phyloP scores from a whole-genome alignment of 495 filamentous ascomycete species.

The Zalerion maritima region DNA sequence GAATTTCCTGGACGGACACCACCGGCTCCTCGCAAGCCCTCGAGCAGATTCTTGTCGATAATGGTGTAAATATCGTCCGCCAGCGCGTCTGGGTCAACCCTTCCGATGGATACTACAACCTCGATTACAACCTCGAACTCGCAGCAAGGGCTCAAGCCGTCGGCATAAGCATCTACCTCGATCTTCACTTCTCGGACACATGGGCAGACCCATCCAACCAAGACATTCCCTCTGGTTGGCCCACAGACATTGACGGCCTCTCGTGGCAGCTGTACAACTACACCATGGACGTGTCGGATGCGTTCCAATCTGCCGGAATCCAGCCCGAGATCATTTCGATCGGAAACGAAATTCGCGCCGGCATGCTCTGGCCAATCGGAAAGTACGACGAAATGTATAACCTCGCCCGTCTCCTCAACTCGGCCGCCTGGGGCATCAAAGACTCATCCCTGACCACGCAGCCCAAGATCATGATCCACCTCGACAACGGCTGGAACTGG shows the following conservation, averaged over 20 bases:
- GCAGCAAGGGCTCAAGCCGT: slow-evolving; percentile 48
- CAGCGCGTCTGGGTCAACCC: slow-evolving; percentile 65
- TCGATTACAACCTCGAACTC: slow-evolving; percentile 54
- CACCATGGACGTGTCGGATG: slow-evolving; percentile 44
- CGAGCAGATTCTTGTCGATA: slow-evolving; percentile 46
- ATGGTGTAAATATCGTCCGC: slow-evolving; percentile 55
- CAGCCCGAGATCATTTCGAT: slow-evolving; percentile 49
- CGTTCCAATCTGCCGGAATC: slow-evolving; percentile 38
- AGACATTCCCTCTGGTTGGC: slow-evolving; percentile 46
- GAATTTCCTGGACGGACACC: slow-evolving; percentile 42
- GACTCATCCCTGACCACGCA: slow-evolving; percentile 39
- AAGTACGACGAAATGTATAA: slow-evolving; percentile 28
- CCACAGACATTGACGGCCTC: slow-evolving; percentile 40
- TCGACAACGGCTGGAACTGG: slow-evolving; percentile 60
- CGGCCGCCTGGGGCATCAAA: slow-evolving; percentile 46
- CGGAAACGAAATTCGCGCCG: slow-evolving; percentile 53
- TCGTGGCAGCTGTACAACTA: slow-evolving; percentile 51
- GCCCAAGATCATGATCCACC: slow-evolving; percentile 53
- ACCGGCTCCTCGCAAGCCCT: slow-evolving; percentile 37
- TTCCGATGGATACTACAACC: slow-evolving; percentile 45
- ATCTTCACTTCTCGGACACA: slow-evolving; percentile 58
- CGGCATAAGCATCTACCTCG: slow-evolving; percentile 49
- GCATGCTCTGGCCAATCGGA: slow-evolving; percentile 51
- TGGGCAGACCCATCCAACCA: slow-evolving; percentile 36
- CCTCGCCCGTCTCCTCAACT: slow-evolving; percentile 46